Base-by-base conservation (phyloP, 2,329 filamentous ascomycete genomes). In the Ustulina deusta region DNA sequence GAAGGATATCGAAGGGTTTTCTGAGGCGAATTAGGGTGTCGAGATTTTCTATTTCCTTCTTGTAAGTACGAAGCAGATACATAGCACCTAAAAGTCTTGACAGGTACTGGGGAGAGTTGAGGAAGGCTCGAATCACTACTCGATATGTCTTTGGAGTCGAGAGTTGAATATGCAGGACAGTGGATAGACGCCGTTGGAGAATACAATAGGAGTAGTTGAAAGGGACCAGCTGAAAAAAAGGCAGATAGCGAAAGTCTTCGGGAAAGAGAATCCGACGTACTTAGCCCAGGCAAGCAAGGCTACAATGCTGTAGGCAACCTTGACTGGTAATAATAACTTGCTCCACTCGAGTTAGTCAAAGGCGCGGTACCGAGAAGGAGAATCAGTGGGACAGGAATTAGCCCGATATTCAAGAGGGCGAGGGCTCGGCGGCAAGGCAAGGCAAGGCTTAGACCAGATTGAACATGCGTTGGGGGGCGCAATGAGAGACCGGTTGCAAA, bases 1-100 rank as follows among this genome's bases (percentile, higher is more conserved):
- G 89, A 73, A 91, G 84, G 77, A 90, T 84, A 82, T 93, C 89
- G 78, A 82, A 74, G 59, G 89, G 88, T 70, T 87, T 83, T 73
- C 84, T 79, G 76, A 86, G 85, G 73, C 84, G 81, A 73, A 91
- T 80, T 79, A 90, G 84, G 80, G 84, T 84, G 77, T 87, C 87
- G 78, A 91, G 86, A 76, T 84, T 83, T 79, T 88, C 83, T 80
- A 90, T 87, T 79, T 90, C 87, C 80, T 86, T 83, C 78, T 84
- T 82, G 81, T 90, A 87, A 83, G 85, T 80, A 78, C 81, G 75
- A 75, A 85, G 84, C 66, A 87, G 80, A 76, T 82, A 82, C 81
- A 83, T 83, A 71, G 69, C 68, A 61, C 13, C 55, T 25, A 27
- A 27, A 29, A 20, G 13, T 54, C 34, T 25, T n/a, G 20, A 36